A percentile compares a stretch with the other conserved stretches of the same genome.
Conservation (phyloP, 169 alveolate genomes). For the Plasmodium ovale region DNA sequence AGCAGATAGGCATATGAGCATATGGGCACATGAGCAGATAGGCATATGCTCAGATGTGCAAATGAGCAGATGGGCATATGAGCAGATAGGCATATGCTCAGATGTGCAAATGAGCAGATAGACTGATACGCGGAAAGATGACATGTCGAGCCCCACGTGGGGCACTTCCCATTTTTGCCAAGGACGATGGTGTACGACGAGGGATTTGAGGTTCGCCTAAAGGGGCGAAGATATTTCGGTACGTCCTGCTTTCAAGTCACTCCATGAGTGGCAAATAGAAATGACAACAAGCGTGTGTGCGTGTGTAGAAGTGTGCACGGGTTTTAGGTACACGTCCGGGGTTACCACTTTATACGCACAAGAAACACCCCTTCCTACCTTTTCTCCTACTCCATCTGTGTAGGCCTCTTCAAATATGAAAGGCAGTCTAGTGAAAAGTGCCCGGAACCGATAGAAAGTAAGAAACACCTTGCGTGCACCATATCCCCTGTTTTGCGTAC, state of each 20-base stretch:
- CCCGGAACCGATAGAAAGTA: constrained; percentile 38
- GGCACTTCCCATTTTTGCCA: neutral
- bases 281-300: neutral
- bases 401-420: constrained; percentile 47
- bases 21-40: neutral
- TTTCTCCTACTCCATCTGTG: neutral
- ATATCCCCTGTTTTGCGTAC: too few species aligned
- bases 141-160: too few species aligned
- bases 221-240: constrained; percentile 76
- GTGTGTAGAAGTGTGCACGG: neutral
- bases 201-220: constrained; percentile 83
- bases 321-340: neutral
- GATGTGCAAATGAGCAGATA: neutral
- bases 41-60: neutral
- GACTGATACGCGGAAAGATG: neutral
- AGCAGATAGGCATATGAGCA: neutral
- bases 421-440: constrained; percentile 2
- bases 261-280: neutral
- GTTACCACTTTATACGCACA: neutral
- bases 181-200: constrained; percentile 91
- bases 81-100: neutral
- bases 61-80: too few species aligned
- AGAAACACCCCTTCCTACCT: neutral
- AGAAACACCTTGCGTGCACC: too few species aligned
- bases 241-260: neutral